phyloP scores from a whole-genome alignment of 1,284 basidiomycete genomes.

The Mycosarcoma maydis region DNA sequence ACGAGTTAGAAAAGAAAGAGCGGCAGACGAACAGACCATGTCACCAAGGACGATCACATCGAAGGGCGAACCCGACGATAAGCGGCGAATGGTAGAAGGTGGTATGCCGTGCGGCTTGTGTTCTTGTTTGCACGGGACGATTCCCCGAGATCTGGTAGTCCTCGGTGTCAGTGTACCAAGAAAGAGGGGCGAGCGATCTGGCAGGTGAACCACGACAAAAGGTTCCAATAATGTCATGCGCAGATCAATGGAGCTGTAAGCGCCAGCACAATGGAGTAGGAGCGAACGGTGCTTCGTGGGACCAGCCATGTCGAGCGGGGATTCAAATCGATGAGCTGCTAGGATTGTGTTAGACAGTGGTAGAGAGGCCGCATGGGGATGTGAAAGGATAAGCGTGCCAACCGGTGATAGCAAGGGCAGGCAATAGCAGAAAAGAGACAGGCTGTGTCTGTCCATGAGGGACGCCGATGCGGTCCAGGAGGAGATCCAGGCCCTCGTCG shows the following conservation, averaged over 20 bases:
- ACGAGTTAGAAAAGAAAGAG: too few relatives aligned
- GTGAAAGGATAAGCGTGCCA: slow-evolving; percentile 16
- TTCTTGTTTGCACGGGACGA: slow-evolving; percentile 11
- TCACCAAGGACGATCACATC: too few relatives aligned
- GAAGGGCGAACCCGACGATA: slow-evolving; percentile 15
- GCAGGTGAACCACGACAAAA: slow-evolving; percentile 2
- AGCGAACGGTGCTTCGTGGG: slow-evolving; percentile 3
- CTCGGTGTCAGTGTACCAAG: slow-evolving; percentile 6
- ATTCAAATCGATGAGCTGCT: not conserved
- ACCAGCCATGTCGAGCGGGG: slow-evolving; percentile 2
- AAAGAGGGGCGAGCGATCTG: slow-evolving; percentile 7
- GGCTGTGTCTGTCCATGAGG: too few relatives aligned
- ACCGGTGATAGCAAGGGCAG: not conserved
- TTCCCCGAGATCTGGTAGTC: slow-evolving; percentile 14
- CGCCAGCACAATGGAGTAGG: slow-evolving; percentile 1
- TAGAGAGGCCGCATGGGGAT: not conserved
- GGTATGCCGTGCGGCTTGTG: not conserved
- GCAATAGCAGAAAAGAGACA: not conserved
- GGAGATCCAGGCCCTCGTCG: slow-evolving; percentile 22
- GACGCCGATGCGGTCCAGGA: not conserved
- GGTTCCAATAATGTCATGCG: not conserved
- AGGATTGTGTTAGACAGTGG: not conserved
- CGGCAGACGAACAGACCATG: too few relatives aligned
- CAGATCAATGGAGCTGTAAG: not conserved
- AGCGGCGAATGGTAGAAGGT: slow-evolving; percentile 10